These are phyloP conservation scores for Blastobotrys petasosporus DNA, from an alignment of 1,139 yeast species.

Conservation along the genomic window DNA sequence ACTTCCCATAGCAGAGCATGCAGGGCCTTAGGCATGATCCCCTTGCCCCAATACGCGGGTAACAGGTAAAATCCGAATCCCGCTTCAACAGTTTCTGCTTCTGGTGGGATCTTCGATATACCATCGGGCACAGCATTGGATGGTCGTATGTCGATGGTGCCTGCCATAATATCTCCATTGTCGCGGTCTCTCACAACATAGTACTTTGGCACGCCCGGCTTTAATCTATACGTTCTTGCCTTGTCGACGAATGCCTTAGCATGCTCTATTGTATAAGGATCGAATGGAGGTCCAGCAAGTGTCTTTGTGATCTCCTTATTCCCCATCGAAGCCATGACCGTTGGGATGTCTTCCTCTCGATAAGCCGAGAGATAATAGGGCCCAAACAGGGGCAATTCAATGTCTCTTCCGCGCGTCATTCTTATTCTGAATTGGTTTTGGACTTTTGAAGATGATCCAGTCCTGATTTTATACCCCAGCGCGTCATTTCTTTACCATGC, in stretches of 20 bases:
- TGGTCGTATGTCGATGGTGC: constrained; percentile 16
- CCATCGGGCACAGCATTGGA: constrained; percentile 8
- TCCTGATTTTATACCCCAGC: no score
- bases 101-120: constrained; percentile 9
- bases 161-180: constrained; percentile 11
- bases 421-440: no score
- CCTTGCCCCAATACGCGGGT: constrained; percentile 20
- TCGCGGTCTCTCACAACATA: constrained; percentile 19
- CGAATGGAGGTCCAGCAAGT: constrained; percentile 17
- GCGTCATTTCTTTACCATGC: no score
- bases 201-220: constrained; percentile 1
- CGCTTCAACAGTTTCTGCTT: constrained; percentile 8
- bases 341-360: constrained; percentile 10
- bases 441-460: no score
- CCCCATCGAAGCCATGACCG: constrained; percentile 14
- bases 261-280: constrained; percentile 15
- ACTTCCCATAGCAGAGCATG: constrained; percentile 15
- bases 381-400: no score
- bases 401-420: no score
- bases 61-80: constrained; percentile 21
- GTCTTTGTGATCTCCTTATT: constrained; percentile 16
- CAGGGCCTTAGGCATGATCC: constrained; percentile 20
- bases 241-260: constrained; percentile 13
- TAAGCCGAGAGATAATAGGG: not conserved
- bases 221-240: not conserved